Conservation (phyloP, 2,329 filamentous ascomycete species). For the Passalora sequoiae region DNA sequence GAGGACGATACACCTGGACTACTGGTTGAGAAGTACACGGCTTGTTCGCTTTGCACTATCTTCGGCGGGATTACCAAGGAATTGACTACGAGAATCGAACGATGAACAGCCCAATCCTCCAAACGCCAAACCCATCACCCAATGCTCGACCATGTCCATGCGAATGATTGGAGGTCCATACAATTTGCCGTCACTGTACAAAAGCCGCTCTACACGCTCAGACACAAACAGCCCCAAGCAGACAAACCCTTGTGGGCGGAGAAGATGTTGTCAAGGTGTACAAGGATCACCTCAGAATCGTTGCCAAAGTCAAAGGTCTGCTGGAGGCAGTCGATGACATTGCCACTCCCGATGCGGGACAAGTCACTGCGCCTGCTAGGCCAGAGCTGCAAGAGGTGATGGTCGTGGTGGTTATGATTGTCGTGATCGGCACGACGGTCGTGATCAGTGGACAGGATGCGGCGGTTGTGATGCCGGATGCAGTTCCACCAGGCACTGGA, state of each 20-base stretch:
- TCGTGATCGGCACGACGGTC: conserved; percentile 20
- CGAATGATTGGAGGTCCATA: too few relatives aligned
- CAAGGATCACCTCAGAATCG: too few relatives aligned
- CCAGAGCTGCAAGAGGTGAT: conserved; percentile 22
- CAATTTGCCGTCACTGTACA: too few relatives aligned
- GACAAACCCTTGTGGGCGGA: neutral
- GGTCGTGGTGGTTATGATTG: conserved; percentile 21
- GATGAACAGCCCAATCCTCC: conserved; percentile 9
- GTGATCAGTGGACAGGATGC: conserved; percentile 11
- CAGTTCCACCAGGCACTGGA: neutral
- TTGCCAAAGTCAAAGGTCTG: neutral
- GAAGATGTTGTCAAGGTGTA: neutral
- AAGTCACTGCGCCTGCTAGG: neutral
- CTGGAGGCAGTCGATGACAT: neutral
- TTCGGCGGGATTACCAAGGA: conserved; percentile 57
- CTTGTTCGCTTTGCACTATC: conserved; percentile 64
- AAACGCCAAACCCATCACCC: conserved; percentile 5
- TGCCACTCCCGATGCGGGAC: conserved; percentile 3
- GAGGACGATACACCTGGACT: conserved; percentile 35
- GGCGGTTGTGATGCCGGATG: neutral
- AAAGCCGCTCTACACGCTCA: neutral
- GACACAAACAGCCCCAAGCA: neutral
- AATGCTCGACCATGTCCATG: conserved; percentile 1
- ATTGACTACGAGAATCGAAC: conserved; percentile 23
- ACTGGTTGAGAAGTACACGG: conserved; percentile 66